phyloP scores from a whole-genome alignment of 306 rosid genomes.

The Quercus dentata region DNA sequence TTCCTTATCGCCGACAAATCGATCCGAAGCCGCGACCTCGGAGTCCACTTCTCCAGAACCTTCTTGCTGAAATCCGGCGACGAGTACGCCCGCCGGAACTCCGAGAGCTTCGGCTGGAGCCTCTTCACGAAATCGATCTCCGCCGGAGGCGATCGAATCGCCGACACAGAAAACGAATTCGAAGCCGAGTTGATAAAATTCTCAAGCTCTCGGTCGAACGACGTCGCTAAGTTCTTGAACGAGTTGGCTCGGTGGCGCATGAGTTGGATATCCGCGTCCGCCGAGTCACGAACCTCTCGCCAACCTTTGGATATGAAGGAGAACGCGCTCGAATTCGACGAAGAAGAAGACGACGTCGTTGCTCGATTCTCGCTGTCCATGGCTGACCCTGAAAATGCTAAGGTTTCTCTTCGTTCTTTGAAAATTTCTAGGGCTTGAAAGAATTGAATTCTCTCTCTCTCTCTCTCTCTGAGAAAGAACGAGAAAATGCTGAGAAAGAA shows the following conservation, averaged over 20 bases:
- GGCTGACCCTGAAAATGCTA: neutral
- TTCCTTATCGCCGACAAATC: constrained; percentile 79
- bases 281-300: constrained; percentile 91
- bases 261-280: constrained; percentile 87
- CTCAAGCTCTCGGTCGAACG: constrained; percentile 92
- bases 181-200: constrained; percentile 68
- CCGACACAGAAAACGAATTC: constrained; percentile 55
- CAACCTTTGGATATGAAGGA: constrained; percentile 89
- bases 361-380: constrained; percentile 57
- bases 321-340: constrained; percentile 60
- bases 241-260: constrained; percentile 91
- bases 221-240: constrained; percentile 78
- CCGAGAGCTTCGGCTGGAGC: constrained; percentile 80
- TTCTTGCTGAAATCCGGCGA: constrained; percentile 90
- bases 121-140: constrained; percentile 92
- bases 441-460: neutral
- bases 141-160: constrained; percentile 59
- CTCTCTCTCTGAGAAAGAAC: no score
- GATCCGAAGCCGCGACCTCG: constrained; percentile 73
- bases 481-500: no score
- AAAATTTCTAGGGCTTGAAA: no score
- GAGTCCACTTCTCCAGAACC: constrained; percentile 90
- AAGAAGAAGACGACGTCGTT: constrained; percentile 44
- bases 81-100: constrained; percentile 72
- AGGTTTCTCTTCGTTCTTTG: neutral